phyloP scores from a whole-genome alignment of 371 early-diverging fungal genomes.

The Funneliformis caledonium region DNA sequence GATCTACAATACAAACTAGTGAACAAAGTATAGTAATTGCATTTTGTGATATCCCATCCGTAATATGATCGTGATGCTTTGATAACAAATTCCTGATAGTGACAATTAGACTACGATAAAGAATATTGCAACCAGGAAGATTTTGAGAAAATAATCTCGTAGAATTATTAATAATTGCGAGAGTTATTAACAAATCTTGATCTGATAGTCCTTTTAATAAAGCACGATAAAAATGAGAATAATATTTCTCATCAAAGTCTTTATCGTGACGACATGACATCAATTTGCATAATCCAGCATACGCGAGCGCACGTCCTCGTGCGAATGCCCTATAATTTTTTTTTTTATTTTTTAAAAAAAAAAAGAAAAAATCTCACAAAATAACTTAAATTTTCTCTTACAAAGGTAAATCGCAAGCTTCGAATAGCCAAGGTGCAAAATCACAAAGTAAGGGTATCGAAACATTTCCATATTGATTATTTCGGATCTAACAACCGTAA shows the following conservation, averaged over 20 bases:
- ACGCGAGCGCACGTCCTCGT: conserved; percentile 64
- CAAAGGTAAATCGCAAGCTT: conserved; percentile 66
- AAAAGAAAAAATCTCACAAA: no score
- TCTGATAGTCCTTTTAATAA: conserved; percentile 64
- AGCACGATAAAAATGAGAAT: conserved; percentile 70
- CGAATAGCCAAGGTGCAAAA: conserved; percentile 67
- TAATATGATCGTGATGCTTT: not conserved
- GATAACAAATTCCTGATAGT: conserved; percentile 62
- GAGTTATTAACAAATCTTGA: conserved; percentile 57
- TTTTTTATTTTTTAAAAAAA: no score
- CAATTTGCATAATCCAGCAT: conserved; percentile 72
- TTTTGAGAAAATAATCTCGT: conserved; percentile 64
- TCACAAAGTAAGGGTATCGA: conserved; percentile 69
- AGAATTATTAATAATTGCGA: conserved; percentile 69
- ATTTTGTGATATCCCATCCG: conserved; percentile 22
- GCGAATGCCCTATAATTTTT: conserved; percentile 52
- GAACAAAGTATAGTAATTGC: conserved; percentile 40
- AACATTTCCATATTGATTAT: conserved; percentile 58
- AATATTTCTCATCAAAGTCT: conserved; percentile 59
- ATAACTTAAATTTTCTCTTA: conserved; percentile 42
- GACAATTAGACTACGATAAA: conserved; percentile 69
- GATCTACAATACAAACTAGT: conserved; percentile 39
- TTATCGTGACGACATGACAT: conserved; percentile 74
- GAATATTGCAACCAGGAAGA: conserved; percentile 69
- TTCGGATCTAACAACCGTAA: conserved; percentile 49